These are phyloP conservation scores for Serendipita sp. DNA, from an alignment of 768 basidiomycete genomes.

Conservation along the genomic window DNA sequence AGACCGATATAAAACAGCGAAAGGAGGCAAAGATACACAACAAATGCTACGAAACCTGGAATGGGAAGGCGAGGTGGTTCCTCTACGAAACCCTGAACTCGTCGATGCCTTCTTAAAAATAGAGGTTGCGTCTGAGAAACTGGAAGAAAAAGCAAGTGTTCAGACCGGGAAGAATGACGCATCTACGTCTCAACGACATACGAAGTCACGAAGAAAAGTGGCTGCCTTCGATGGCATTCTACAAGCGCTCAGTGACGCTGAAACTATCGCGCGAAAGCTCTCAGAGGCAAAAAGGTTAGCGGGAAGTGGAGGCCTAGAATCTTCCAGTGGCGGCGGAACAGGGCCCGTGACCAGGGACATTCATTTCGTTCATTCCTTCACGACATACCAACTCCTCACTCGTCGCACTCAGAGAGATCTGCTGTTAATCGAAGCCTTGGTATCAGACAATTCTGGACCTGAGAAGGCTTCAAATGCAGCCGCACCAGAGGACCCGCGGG, in stretches of 20 bases:
- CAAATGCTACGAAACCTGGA: conserved; percentile 35
- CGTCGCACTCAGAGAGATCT: conserved; percentile 81
- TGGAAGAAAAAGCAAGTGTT: conserved; percentile 27
- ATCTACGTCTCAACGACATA: conserved; percentile 16
- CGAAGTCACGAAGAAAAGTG: conserved; percentile 53
- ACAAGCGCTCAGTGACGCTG: conserved; percentile 74
- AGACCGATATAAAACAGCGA: conserved; percentile 9
- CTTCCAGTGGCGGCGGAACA: not conserved
- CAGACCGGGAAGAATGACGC: conserved; percentile 20
- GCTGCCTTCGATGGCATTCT: conserved; percentile 80
- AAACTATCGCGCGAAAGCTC: conserved; percentile 64
- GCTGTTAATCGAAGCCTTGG: conserved; percentile 51
- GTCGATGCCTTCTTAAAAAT: conserved; percentile 75
- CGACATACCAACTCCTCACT: conserved; percentile 74
- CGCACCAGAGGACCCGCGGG: conserved; percentile 45
- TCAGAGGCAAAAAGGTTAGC: conserved; percentile 45
- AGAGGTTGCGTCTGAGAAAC: conserved; percentile 52
- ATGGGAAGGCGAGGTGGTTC: conserved; percentile 75
- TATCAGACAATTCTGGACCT: conserved; percentile 19
- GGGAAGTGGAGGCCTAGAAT: not conserved
- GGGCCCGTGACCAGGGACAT: conserved; percentile 47
- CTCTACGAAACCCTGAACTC: conserved; percentile 78
- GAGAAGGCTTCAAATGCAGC: conserved; percentile 17
- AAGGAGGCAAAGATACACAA: conserved; percentile 12
- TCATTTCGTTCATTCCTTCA: conserved; percentile 71